A percentile compares a stretch with the other conserved stretches of the same genome.
phyloP scores from a whole-genome alignment of 2,329 filamentous ascomycete species.

The Gnomoniopsis smithogilvyi region DNA sequence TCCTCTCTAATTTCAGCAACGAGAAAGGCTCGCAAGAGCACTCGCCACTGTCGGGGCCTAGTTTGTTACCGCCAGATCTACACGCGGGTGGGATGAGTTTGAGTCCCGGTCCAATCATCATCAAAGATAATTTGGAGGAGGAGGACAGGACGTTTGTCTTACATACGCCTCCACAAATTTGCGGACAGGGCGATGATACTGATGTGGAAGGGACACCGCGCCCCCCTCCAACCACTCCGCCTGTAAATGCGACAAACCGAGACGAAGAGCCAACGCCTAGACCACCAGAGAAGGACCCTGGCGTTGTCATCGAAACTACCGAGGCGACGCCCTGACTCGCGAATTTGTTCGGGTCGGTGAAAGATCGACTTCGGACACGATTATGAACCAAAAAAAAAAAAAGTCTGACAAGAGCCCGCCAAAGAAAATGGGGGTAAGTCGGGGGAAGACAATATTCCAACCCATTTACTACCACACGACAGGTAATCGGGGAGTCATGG shows the following conservation, averaged over 20 bases:
- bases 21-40: constrained; percentile 33
- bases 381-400: neutral
- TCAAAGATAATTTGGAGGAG: constrained; percentile 15
- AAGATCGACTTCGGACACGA: neutral
- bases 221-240: constrained; percentile 23
- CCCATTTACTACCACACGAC: too few relatives aligned
- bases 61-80: constrained; percentile 16
- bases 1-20: constrained; percentile 44
- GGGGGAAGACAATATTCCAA: too few relatives aligned
- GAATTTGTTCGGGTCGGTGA: neutral
- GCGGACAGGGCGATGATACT: constrained; percentile 19
- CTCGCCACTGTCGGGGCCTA: constrained; percentile 7
- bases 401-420: neutral
- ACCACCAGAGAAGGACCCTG: constrained; percentile 23
- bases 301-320: neutral
- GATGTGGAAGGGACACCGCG: constrained; percentile 43
- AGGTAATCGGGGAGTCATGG: too few relatives aligned
- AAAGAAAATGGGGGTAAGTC: neutral
- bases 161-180: constrained; percentile 29
- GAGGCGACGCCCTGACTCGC: neutral
- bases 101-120: constrained; percentile 8
- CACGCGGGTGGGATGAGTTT: constrained; percentile 5
- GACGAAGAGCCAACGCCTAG: constrained; percentile 41
- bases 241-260: constrained; percentile 18
- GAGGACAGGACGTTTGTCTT: constrained; percentile 19